Conservation (phyloP, 2,329 filamentous ascomycete species). For the Lecanicillium sp. region DNA sequence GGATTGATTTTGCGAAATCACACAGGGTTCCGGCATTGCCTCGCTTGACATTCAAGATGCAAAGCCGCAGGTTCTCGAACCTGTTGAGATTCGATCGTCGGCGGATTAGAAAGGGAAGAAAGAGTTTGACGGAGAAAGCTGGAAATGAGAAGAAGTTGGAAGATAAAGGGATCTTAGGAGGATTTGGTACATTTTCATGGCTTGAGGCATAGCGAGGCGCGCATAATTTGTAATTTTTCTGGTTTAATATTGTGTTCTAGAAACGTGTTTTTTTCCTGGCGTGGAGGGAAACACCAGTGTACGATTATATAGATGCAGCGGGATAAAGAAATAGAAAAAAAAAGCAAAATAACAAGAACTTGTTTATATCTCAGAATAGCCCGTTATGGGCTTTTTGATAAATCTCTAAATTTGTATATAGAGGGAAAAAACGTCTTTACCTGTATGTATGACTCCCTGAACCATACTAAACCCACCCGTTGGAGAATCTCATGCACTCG, state of each 20-base stretch:
- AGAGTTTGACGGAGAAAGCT: no score
- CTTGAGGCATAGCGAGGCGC: conserved; percentile 26
- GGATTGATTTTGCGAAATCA: background rate
- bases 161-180: background rate
- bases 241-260: conserved; percentile 2
- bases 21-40: conserved; percentile 3
- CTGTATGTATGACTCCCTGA: no score
- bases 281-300: background rate
- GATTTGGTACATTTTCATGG: conserved; percentile 1
- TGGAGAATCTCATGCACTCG: no score
- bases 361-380: no score
- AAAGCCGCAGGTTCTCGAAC: conserved; percentile 19
- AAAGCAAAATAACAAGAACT: no score
- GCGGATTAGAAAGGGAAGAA: conserved; percentile 6
- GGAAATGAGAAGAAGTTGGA: background rate
- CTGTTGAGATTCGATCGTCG: conserved; percentile 24
- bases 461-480: no score
- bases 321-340: background rate
- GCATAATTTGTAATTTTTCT: conserved; percentile 6
- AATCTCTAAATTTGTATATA: no score
- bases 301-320: background rate
- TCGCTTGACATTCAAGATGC: conserved; percentile 10
- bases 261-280: background rate
- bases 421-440: no score
- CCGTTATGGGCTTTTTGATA: no score